phyloP scores from a whole-genome alignment of 2,329 filamentous ascomycete genomes.

The Colletotrichum spinosum region DNA sequence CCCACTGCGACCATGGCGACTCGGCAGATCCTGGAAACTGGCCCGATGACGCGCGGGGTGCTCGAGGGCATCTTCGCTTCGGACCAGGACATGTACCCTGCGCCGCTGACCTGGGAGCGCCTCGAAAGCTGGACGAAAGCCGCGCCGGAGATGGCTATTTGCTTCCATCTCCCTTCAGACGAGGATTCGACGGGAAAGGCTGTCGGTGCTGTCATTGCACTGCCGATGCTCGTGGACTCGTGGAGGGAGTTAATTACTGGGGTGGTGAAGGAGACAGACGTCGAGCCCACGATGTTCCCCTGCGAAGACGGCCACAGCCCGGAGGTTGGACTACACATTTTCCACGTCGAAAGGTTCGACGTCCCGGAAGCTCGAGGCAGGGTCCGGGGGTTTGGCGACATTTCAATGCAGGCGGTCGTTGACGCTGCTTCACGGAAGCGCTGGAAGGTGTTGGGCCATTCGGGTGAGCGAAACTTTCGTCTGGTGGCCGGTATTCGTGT shows the following conservation, averaged over 20 bases:
- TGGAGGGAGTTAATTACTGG: constrained; percentile 47
- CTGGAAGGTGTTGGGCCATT: constrained; percentile 44
- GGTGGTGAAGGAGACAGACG: constrained; percentile 44
- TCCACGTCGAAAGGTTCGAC: constrained; percentile 48
- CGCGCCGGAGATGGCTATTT: constrained; percentile 43
- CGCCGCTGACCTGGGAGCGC: constrained; percentile 44
- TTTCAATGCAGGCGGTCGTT: constrained; percentile 15
- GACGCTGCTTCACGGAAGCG: constrained; percentile 14
- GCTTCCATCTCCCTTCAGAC: constrained; percentile 36
- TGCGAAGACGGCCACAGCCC: neutral
- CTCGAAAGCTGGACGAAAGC: constrained; percentile 45
- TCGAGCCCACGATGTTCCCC: constrained; percentile 44
- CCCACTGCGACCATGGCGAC: too few species aligned
- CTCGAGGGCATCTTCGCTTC: constrained; percentile 42
- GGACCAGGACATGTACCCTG: constrained; percentile 50
- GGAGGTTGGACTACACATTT: constrained; percentile 49
- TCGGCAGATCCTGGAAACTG: neutral
- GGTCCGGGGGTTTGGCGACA: constrained; percentile 38
- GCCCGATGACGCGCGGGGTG: constrained; percentile 36
- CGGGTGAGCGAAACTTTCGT: constrained; percentile 40
- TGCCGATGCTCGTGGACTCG: constrained; percentile 41
- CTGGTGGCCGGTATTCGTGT: neutral
- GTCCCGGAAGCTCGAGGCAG: constrained; percentile 3
- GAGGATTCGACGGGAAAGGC: neutral
- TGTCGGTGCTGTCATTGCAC: constrained; percentile 46